Base-by-base conservation (phyloP, 768 basidiomycete genomes). In the Cantharellus anzutake region DNA sequence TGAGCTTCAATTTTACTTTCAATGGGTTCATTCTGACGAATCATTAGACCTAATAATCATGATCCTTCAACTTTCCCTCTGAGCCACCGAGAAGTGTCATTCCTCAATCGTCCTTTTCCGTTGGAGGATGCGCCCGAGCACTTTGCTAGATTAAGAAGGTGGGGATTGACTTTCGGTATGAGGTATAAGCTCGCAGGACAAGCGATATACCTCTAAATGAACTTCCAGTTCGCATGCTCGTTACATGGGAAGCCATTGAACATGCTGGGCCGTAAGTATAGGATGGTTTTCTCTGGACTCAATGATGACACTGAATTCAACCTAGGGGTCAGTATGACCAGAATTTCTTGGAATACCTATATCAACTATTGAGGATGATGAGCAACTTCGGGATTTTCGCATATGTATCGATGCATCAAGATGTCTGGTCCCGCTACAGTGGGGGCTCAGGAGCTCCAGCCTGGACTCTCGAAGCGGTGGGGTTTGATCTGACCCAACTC, bases 241-340 rank as follows among this genome's bases (percentile, higher is more conserved):
- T 98, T 3, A 93, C 94, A 1, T 99, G 94, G 94, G 94, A 99
- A 68, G 90, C 94, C 0, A 76, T 98, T 14, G 94, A 97, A 67
- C 96, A 98, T 67, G 80, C 78, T 61, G 94, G 90, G 65, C 86
- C 81, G 92, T 93, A 71, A 64, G 89, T 82, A 3, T 42, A 60
- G 53, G 3, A 3, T 4, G 11, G 5, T 53, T 52, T 41, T 42
- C 11, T 35, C 7, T 35, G 29, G 4, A 50, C 37, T n/a, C 51
- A 53, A 57, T 42, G 61, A 55, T 7, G 7, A 35, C 38, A 34
- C 5, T 38, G 37, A 16, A 16, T 16, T 42, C 52, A 3, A 57
- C 63, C 51, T 56, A 57, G 89, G 4, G 91, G 91, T 0, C 68
- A 81, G 20, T 93, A 94, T 65, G 94, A 98, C 68, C 72, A 70